phyloP scores from a whole-genome alignment of 2,329 filamentous ascomycete genomes.

The Beauveria bassiana region DNA sequence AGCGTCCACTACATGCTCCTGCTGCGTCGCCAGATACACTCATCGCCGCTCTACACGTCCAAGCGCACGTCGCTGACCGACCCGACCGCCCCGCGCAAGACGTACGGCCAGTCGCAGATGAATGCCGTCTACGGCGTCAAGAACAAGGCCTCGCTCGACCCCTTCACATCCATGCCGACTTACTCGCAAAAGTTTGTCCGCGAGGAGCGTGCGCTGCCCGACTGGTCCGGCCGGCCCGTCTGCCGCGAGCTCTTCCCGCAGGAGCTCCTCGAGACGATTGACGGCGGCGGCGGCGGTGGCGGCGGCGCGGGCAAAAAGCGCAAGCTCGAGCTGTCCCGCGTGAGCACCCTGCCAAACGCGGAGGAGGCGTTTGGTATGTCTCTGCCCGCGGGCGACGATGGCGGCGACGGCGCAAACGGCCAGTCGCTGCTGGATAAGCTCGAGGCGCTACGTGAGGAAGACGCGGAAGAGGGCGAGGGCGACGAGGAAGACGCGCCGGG shows the following conservation, averaged over 20 bases:
- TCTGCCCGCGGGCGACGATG: conserved; percentile 19
- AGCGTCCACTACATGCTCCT: conserved; percentile 45
- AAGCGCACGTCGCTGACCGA: conserved; percentile 36
- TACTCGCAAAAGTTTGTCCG: conserved; percentile 49
- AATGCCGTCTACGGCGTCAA: conserved; percentile 49
- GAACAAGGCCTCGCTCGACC: conserved; percentile 48
- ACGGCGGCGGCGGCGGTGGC: conserved; percentile 35
- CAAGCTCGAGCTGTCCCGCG: conserved; percentile 37
- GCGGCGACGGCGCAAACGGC: conserved; percentile 22
- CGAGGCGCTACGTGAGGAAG: conserved; percentile 41
- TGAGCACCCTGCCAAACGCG: conserved; percentile 41
- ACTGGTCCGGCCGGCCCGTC: conserved; percentile 43
- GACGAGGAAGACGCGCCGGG: conserved; percentile 38
- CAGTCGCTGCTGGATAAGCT: conserved; percentile 36
- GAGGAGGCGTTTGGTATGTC: conserved; percentile 42
- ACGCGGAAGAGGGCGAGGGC: conserved; percentile 35
- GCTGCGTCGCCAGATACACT: conserved; percentile 49
- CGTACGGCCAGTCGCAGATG: conserved; percentile 51
- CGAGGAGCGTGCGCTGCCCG: conserved; percentile 44
- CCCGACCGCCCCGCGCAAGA: conserved; percentile 31
- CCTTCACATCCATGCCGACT: conserved; percentile 50
- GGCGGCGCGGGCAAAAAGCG: conserved; percentile 34
- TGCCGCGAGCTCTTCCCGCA: conserved; percentile 46
- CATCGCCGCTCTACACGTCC: conserved; percentile 49
- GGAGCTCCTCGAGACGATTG: conserved; percentile 48